Conservation (phyloP, 164 flowering plant genomes). For the Stephania yunnanensis region DNA sequence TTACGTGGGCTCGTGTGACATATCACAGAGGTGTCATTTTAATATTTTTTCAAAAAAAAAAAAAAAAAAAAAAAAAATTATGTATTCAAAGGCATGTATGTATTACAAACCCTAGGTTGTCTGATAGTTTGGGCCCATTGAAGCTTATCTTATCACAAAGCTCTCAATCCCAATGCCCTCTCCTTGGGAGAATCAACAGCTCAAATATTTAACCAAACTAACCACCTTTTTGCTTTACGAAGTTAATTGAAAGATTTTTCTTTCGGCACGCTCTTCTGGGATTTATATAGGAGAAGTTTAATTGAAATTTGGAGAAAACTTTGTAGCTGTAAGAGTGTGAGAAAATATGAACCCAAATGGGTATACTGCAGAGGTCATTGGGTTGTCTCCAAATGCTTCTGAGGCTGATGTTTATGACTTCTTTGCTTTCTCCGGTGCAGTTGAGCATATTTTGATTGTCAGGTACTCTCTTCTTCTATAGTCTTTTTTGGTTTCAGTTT, state of each 20-base stretch:
- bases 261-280: neutral
- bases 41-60: too few relatives aligned
- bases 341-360: slow-evolving; percentile 45
- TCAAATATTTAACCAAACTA: neutral
- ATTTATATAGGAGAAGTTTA: neutral
- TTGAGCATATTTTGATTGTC: slow-evolving; percentile 63
- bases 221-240: neutral
- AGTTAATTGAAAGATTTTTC: neutral
- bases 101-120: neutral
- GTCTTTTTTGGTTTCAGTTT: neutral
- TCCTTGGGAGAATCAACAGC: neutral
- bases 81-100: too few relatives aligned
- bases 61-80: too few relatives aligned
- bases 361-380: slow-evolving; percentile 57
- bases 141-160: neutral
- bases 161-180: neutral
- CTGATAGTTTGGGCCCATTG: neutral
- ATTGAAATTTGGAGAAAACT: neutral
- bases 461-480: slow-evolving; percentile 37
- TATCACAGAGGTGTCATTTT: too few relatives aligned
- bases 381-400: slow-evolving; percentile 65
- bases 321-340: neutral
- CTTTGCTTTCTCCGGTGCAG: slow-evolving; percentile 58
- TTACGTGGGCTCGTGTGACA: too few relatives aligned
- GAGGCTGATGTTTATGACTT: slow-evolving; percentile 72